Conservation (phyloP, 169 alveolate species). For the Plasmodium adleri region DNA sequence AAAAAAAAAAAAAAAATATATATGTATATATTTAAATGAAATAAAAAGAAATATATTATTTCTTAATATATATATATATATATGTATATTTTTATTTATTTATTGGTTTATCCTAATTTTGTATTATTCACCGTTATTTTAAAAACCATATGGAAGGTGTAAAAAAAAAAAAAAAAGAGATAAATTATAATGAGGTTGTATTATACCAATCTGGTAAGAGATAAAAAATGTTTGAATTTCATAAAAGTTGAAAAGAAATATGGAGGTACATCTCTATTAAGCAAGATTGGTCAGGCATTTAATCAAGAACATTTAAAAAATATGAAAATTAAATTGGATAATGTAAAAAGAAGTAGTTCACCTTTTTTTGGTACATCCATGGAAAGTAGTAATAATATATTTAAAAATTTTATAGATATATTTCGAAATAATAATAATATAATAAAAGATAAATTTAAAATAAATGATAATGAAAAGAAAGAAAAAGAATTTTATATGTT, state of each 20-base stretch:
- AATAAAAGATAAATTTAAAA: conserved; percentile 20
- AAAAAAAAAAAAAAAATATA: no score
- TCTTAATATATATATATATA: no score
- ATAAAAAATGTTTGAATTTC: conserved; percentile 9
- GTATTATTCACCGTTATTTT: no score
- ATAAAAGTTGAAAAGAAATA: conserved; percentile 19
- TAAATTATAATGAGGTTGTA: conserved; percentile 1
- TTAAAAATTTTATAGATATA: conserved; percentile 63
- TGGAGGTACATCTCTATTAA: conserved; percentile 66
- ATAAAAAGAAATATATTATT: no score
- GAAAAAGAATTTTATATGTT: conserved; percentile 50
- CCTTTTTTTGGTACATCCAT: background rate
- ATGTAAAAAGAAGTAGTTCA: conserved; percentile 5
- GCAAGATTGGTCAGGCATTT: conserved; percentile 54
- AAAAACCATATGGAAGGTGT: background rate
- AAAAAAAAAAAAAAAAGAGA: conserved; percentile 1
- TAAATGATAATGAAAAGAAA: conserved; percentile 39
- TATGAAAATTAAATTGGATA: conserved; percentile 31
- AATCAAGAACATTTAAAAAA: conserved; percentile 60
- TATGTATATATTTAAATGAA: no score
- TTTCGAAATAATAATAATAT: conserved; percentile 23
- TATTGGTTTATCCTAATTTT: background rate
- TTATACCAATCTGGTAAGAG: background rate
- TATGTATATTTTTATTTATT: background rate
- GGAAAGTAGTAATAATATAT: background rate